Evolutionary conservation across 305 asterid species (phyloP).

Genomic region (Fraxinus albicans): DNA sequence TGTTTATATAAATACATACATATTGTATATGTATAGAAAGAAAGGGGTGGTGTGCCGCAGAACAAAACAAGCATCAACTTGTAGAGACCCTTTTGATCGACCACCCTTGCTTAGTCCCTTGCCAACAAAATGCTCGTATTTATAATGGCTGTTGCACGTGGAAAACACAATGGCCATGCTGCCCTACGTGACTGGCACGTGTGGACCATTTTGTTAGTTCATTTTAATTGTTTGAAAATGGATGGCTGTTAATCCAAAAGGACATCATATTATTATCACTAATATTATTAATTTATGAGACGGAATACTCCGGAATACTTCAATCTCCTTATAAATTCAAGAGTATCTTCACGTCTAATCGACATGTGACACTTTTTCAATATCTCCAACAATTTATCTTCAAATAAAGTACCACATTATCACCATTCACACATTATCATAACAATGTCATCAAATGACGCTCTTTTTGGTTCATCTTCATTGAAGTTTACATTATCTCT

Average conservation of each 20-base stretch:
- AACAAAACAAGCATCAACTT: conserved; percentile 6
- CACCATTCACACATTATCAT: not conserved
- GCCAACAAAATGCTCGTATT: conserved; percentile 5
- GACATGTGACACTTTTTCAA: not conserved
- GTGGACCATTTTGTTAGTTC: not conserved
- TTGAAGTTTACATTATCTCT: too few relatives aligned
- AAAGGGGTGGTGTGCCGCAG: not conserved
- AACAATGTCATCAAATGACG: not conserved
- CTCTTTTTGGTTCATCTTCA: too few relatives aligned
- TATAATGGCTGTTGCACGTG: conserved; percentile 13
- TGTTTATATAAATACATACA: not conserved
- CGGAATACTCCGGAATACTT: not conserved
- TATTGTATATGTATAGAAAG: not conserved
- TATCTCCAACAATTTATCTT: not conserved
- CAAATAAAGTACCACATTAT: not conserved
- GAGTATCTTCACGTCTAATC: not conserved
- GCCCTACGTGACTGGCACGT: conserved; percentile 16
- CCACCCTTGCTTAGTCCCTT: not conserved
- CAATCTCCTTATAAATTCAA: too few relatives aligned
- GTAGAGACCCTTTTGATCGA: not conserved
- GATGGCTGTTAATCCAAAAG: not conserved
- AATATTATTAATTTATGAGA: too few relatives aligned
- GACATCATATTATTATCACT: not conserved
- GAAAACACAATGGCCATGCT: not conserved
- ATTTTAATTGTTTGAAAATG: not conserved